These are phyloP conservation scores for Carpinus fangiana DNA, from an alignment of 306 rosid genomes.

Conservation along the genomic window DNA sequence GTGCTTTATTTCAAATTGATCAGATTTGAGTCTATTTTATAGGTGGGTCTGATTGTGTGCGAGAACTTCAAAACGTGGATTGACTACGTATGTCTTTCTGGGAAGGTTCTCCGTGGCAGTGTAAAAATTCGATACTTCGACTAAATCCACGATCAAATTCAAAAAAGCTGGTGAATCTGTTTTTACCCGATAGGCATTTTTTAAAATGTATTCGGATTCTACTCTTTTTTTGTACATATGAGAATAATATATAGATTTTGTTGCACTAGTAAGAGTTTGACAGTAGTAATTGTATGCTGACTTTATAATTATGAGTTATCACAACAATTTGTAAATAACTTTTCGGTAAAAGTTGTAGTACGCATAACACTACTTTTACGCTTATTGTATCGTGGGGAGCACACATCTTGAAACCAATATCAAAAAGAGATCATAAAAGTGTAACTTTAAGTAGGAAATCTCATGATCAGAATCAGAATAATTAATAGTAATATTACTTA, in stretches of 20 bases:
- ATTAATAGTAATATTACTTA: background rate
- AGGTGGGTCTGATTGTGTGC: slow-evolving; percentile 3
- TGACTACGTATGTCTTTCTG: slow-evolving; percentile 47
- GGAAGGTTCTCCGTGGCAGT: slow-evolving; percentile 39
- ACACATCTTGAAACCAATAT: background rate
- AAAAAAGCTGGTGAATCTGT: slow-evolving; percentile 18
- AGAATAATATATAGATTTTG: slow-evolving; percentile 22
- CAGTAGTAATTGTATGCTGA: no score
- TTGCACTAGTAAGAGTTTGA: background rate
- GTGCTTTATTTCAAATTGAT: background rate
- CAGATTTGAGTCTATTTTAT: background rate
- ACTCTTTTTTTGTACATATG: slow-evolving; percentile 7
- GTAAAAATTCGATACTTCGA: slow-evolving; percentile 64
- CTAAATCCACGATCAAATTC: slow-evolving; percentile 19
- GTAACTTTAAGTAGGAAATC: background rate
- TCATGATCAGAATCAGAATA: background rate
- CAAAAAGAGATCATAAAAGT: background rate
- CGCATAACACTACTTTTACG: background rate
- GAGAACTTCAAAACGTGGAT: slow-evolving; percentile 38
- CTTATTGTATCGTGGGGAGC: background rate
- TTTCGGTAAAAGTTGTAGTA: no score
- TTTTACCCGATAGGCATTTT: slow-evolving; percentile 20
- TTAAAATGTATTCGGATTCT: slow-evolving; percentile 18
- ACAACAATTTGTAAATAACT: no score
- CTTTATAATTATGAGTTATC: no score